Conservation (phyloP, 2,329 filamentous ascomycete species). For the Botrytis medusae region DNA sequence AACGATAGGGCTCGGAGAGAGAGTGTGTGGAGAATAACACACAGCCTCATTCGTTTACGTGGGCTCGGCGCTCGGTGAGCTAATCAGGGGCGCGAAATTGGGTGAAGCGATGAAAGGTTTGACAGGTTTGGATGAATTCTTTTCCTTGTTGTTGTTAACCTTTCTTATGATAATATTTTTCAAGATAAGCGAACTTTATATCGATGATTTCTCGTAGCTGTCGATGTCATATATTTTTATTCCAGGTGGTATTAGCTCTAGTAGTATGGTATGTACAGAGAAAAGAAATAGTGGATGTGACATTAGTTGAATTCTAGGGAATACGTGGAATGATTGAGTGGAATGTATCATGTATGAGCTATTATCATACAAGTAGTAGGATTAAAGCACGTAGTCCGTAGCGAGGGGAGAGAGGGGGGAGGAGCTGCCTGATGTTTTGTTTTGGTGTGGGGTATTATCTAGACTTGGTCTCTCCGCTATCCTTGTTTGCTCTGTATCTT, state of each 20-base stretch:
- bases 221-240: rapidly evolving
- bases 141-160: not conserved
- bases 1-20: not conserved
- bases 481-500: not conserved
- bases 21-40: not conserved
- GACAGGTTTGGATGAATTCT: not conserved
- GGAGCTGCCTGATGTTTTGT: not conserved
- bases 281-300: not conserved
- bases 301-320: not conserved
- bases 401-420: not conserved
- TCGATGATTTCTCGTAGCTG: not conserved
- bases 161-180: not conserved
- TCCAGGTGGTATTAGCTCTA: not conserved
- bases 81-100: not conserved
- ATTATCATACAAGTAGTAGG: not conserved
- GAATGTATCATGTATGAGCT: not conserved
- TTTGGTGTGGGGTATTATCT: not conserved
- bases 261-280: not conserved
- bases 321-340: not conserved
- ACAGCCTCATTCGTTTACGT: not conserved
- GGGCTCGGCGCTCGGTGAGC: not conserved
- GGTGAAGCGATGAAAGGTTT: not conserved
- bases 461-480: not conserved
- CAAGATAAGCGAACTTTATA: not conserved
- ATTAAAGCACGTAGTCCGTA: not conserved